Evolutionary conservation across 2,329 filamentous ascomycete genomes (phyloP).

Genomic region (Stagonosporopsis tanaceti): DNA sequence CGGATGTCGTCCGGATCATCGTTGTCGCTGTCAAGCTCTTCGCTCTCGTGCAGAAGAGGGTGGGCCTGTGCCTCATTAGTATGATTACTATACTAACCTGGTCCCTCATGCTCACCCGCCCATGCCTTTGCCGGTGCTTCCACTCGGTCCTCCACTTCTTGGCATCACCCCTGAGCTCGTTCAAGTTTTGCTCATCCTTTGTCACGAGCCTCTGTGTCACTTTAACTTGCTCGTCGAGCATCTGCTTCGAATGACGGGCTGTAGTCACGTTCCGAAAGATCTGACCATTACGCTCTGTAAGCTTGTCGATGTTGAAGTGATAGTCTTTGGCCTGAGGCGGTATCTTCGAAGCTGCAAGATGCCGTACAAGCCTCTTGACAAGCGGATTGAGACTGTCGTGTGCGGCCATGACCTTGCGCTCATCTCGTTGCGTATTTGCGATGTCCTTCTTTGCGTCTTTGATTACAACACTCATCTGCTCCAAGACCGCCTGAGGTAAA

Average conservation of each 20-base stretch:
- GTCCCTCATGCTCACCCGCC: constrained; percentile 31
- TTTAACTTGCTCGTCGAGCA: constrained; percentile 66
- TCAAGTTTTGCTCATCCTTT: constrained; percentile 39
- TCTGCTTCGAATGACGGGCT: constrained; percentile 67
- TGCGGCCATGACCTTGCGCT: constrained; percentile 60
- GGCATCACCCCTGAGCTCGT: constrained; percentile 40
- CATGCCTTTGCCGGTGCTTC: constrained; percentile 43
- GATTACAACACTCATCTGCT: constrained; percentile 65
- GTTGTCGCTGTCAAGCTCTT: constrained; percentile 23
- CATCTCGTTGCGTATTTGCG: constrained; percentile 62
- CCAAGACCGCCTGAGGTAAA: constrained; percentile 63
- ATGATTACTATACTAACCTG: constrained; percentile 19
- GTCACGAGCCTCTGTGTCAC: constrained; percentile 57
- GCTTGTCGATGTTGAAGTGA: constrained; percentile 71
- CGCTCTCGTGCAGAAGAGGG: constrained; percentile 38
- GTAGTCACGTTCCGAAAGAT: constrained; percentile 64
- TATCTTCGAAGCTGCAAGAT: constrained; percentile 70
- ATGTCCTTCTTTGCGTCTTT: constrained; percentile 68
- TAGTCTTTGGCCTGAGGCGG: constrained; percentile 63
- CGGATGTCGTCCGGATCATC: constrained; percentile 46
- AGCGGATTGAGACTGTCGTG: constrained; percentile 64
- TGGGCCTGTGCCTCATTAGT: constrained; percentile 41
- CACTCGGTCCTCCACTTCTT: constrained; percentile 41
- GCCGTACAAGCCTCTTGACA: constrained; percentile 64
- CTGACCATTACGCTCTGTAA: constrained; percentile 64